Conservation (phyloP, 1,284 basidiomycete species). For the Cutaneotrichosporon spelunceum region DNA sequence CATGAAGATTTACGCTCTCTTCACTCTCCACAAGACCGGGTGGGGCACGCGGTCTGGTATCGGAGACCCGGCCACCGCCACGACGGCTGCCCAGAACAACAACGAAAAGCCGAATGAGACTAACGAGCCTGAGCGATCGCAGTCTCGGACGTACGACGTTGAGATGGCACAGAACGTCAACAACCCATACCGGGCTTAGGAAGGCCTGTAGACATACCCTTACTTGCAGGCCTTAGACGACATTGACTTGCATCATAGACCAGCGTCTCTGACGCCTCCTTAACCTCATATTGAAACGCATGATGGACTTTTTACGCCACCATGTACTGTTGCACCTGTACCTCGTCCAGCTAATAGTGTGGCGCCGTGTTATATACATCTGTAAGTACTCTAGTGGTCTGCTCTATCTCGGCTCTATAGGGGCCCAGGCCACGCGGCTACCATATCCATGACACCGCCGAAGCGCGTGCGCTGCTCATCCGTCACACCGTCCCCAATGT, state of each 20-base stretch:
- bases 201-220: background rate
- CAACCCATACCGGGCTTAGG: conserved; percentile 7
- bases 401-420: conserved; percentile 4
- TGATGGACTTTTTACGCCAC: conserved; percentile 3
- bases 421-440: conserved; percentile 55
- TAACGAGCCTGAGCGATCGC: background rate
- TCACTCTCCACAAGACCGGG: conserved; percentile 80
- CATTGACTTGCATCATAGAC: conserved; percentile 7
- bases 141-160: conserved; percentile 33
- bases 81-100: conserved; percentile 41
- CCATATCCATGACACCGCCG: conserved; percentile 63
- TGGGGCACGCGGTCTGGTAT: conserved; percentile 91
- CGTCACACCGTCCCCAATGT: conserved; percentile 38
- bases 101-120: conserved; percentile 8
- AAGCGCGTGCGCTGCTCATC: conserved; percentile 61
- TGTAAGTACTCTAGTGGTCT: background rate
- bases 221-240: background rate
- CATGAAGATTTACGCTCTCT: conserved; percentile 81
- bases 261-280: background rate
- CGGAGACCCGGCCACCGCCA: conserved; percentile 60
- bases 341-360: background rate
- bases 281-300: conserved; percentile 7
- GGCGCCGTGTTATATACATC: background rate
- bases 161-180: conserved; percentile 29
- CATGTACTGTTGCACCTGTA: conserved; percentile 4